These are phyloP conservation scores for Colletotrichum viniferum DNA, from an alignment of 2,329 filamentous ascomycete species.

Conservation along the genomic window DNA sequence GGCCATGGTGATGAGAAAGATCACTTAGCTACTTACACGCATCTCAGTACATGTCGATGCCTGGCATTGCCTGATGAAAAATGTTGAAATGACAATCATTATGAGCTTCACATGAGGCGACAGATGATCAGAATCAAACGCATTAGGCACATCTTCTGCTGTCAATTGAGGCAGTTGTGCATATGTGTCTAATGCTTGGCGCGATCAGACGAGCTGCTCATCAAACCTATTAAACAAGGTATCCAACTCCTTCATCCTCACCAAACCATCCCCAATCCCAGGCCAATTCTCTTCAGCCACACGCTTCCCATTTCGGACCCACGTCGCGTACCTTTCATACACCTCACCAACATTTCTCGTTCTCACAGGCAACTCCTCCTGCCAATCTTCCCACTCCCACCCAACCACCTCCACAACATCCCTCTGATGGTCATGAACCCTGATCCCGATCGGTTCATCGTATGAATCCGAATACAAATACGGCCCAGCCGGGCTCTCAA, in stretches of 20 bases:
- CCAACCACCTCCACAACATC: conserved; percentile 46
- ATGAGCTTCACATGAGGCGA: not conserved
- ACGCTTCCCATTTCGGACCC: conserved; percentile 15
- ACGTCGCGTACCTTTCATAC: conserved; percentile 59
- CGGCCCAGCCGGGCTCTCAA: not conserved
- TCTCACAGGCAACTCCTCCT: conserved; percentile 46
- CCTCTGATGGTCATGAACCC: conserved; percentile 54
- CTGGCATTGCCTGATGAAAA: not conserved
- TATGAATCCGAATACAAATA: conserved; percentile 34
- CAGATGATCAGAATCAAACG: accelerated
- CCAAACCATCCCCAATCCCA: not conserved
- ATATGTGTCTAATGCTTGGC: not conserved
- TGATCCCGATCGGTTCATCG: conserved; percentile 45
- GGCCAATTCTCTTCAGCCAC: not conserved
- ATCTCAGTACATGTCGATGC: not conserved
- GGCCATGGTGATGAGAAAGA: not conserved
- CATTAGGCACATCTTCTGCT: not conserved
- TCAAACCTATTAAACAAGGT: not conserved
- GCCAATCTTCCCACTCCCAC: conserved; percentile 51
- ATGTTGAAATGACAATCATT: accelerated
- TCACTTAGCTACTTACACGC: not conserved
- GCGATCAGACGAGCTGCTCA: not conserved
- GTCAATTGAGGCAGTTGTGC: not conserved
- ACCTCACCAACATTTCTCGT: conserved; percentile 56
- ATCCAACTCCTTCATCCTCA: not conserved